Evolutionary conservation across 495 filamentous ascomycete species (phyloP), one percentile per base, ranked within the genome.

Genomic region (Podospora australis): DNA sequence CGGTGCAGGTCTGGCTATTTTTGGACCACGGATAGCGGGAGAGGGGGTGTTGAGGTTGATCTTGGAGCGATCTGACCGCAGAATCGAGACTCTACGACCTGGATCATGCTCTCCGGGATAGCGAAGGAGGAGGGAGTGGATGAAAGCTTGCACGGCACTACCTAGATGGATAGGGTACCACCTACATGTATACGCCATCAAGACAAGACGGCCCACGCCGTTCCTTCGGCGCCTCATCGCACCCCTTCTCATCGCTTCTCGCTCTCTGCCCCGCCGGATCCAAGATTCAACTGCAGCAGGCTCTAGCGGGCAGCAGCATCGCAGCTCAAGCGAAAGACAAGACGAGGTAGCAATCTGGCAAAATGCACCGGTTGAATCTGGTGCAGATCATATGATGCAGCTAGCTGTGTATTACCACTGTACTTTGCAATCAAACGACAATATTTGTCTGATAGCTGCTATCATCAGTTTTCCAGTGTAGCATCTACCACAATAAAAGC

Each of bases 351-450:
- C 53, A 65, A 56, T 66, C 60, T 69, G 64, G 68, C 48, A 72
- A 66, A 71, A 71, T 58, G 46, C 47, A 45, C 68, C 69, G 70
- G 68, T 46, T 67, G 61, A 72, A 70, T 64, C 19, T 39, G 53
- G 39, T 57, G 66, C 55, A 63, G 64, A 74, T 72, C 69, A 71
- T 70, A 71, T 72, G 67, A 69, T 63, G 58, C 63, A 58, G 63
- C 58, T 26, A 57, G 63, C n/a, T n/a, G n/a, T 46, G 43, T 49
- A 32, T 46, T 44, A 51, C 10, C n/a, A n/a, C n/a, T n/a, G n/a
- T n/a, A n/a, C n/a, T n/a, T n/a, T n/a, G n/a, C n/a, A n/a, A n/a
- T n/a, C n/a, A n/a, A n/a, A n/a, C n/a, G n/a, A n/a, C n/a, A n/a
- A n/a, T n/a, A n/a, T n/a, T n/a, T n/a, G n/a, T n/a, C n/a, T n/a